A percentile compares a stretch with the other conserved stretches of the same genome.
phyloP scores from a whole-genome alignment of 805 yeast species.

The Naumovozyma baii region DNA sequence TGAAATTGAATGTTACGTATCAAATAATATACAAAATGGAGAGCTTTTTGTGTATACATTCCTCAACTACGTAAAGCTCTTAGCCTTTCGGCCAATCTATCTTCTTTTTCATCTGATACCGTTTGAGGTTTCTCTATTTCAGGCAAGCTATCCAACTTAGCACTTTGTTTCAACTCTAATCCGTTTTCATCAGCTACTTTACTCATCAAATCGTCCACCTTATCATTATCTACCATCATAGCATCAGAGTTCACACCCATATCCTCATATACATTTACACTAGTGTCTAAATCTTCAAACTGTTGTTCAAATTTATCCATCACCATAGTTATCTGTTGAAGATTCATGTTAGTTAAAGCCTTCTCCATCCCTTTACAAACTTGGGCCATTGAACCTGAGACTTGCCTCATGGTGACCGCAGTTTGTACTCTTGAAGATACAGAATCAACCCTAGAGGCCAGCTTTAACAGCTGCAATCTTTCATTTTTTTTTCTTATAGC shows the following conservation, averaged over 20 bases:
- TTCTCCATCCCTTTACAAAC: conserved; percentile 94
- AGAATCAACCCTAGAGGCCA: conserved; percentile 87
- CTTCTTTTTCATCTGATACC: conserved; percentile 68
- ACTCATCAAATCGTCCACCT: conserved; percentile 81
- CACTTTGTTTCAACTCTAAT: conserved; percentile 76
- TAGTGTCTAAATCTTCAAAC: conserved; percentile 90
- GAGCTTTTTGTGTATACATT: too few species aligned
- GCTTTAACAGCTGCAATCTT: conserved; percentile 64
- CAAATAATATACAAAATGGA: too few species aligned
- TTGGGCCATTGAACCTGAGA: conserved; percentile 85
- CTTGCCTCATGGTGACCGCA: conserved; percentile 94
- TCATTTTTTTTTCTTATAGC: conserved; percentile 90
- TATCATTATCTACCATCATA: conserved; percentile 84
- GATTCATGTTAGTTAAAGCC: conserved; percentile 91
- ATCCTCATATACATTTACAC: conserved; percentile 84
- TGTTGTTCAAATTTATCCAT: conserved; percentile 97
- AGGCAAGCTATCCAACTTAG: conserved; percentile 40
- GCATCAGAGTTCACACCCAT: conserved; percentile 87
- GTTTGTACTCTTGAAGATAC: conserved; percentile 95
- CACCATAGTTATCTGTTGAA: conserved; percentile 82
- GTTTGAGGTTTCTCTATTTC: conserved; percentile 43
- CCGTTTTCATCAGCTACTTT: conserved; percentile 98
- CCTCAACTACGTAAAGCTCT: conserved; percentile 67
- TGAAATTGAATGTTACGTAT: not conserved
- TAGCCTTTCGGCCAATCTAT: conserved; percentile 74